phyloP scores from a whole-genome alignment of 305 asterid genomes.

The Fraxinus latifolia region DNA sequence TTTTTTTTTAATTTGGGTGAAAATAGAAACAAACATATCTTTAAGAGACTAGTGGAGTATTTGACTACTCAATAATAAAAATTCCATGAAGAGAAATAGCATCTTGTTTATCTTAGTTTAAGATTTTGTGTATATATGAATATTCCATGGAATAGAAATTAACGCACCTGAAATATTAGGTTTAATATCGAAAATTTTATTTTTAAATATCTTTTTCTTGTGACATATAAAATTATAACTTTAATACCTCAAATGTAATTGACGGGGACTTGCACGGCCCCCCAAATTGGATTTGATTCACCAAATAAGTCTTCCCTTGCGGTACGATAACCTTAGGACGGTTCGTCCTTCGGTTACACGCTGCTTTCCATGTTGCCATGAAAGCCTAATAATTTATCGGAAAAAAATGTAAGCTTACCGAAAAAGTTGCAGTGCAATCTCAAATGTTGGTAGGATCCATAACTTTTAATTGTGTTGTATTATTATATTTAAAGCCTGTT shows the following conservation, averaged over 20 bases:
- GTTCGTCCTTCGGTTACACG: conserved; percentile 20
- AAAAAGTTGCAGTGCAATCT: no score
- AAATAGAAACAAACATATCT: no score
- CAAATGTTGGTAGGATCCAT: background rate
- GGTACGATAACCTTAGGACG: conserved; percentile 23
- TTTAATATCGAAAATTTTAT: background rate
- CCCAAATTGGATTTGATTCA: conserved; percentile 29
- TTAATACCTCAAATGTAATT: conserved; percentile 37
- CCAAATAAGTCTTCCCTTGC: conserved; percentile 31
- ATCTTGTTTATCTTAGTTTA: no score
- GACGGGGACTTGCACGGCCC: conserved; percentile 43
- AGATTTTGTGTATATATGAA: background rate
- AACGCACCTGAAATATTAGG: background rate
- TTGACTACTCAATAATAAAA: background rate
- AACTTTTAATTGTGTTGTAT: no score
- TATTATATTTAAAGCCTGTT: no score
- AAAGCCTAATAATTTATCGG: conserved; percentile 31
- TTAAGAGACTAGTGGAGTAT: background rate
- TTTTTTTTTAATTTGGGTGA: no score
- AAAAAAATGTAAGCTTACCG: background rate
- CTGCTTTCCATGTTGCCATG: conserved; percentile 43
- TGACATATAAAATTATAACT: background rate
- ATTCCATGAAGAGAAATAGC: background rate
- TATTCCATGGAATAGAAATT: background rate
- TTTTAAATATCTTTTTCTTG: no score